Evolutionary conservation across 1,284 basidiomycete genomes (phyloP).

Genomic region (Leccinum solheimii): DNA sequence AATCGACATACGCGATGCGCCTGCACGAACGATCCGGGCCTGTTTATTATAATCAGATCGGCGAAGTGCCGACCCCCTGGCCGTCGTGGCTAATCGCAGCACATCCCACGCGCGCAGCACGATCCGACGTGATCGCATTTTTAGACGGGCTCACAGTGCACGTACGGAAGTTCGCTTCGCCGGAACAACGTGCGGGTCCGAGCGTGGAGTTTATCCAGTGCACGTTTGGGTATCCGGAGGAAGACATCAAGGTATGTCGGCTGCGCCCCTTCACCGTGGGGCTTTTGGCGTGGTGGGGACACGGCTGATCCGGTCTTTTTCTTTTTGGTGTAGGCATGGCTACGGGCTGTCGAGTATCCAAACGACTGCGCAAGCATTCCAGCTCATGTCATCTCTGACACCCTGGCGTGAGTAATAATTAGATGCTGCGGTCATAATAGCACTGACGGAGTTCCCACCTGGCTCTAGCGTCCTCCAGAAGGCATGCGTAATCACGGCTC

Average conservation of each 20-base stretch:
- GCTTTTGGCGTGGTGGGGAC: background rate
- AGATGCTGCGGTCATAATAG: background rate
- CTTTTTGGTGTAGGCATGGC: constrained; percentile 60
- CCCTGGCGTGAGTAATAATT: constrained; percentile 55
- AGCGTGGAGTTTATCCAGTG: constrained; percentile 76
- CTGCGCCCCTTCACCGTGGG: background rate
- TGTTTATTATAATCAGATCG: constrained; percentile 56
- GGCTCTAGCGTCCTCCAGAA: constrained; percentile 25
- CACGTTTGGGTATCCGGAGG: constrained; percentile 79
- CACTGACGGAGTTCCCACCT: constrained; percentile 3
- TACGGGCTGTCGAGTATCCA: constrained; percentile 78
- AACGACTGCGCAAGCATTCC: constrained; percentile 64
- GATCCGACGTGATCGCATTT: constrained; percentile 59
- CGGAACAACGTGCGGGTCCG: constrained; percentile 54
- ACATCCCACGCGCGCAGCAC: constrained; percentile 62
- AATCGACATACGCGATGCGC: background rate
- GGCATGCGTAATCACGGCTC: constrained; percentile 25
- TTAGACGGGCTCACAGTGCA: constrained; percentile 62
- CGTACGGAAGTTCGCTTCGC: constrained; percentile 69
- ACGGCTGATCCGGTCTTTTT: background rate
- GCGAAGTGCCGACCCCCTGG: constrained; percentile 91
- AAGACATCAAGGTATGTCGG: constrained; percentile 66
- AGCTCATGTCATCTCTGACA: constrained; percentile 62
- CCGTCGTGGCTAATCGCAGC: constrained; percentile 94
- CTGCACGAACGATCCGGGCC: background rate